A percentile compares a stretch with the other conserved stretches of the same genome.
These are phyloP conservation scores for Oemleria cerasiformis DNA, from an alignment of 306 rosid genomes.

Conservation along the genomic window DNA sequence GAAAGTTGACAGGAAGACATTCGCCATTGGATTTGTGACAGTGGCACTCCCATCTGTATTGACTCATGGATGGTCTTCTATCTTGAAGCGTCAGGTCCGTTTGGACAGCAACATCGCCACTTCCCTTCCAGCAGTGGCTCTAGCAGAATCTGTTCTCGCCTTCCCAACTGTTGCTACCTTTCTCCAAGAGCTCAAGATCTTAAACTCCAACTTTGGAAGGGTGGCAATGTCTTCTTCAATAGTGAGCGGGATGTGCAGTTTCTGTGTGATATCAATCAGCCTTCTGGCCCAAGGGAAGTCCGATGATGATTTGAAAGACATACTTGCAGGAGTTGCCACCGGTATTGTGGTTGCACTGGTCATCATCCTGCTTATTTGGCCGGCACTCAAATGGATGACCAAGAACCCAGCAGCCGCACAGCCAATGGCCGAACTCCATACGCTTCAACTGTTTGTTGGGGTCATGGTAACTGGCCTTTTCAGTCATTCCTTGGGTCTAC, in stretches of 20 bases:
- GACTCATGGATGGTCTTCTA: neutral
- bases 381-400: constrained; percentile 22
- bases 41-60: constrained; percentile 14
- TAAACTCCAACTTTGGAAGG: constrained; percentile 35
- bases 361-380: constrained; percentile 21
- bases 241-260: constrained; percentile 3
- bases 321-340: neutral
- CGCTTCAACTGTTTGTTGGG: constrained; percentile 11
- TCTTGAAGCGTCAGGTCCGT: neutral
- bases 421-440: constrained; percentile 19
- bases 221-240: constrained; percentile 28
- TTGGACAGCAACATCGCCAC: neutral
- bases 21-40: constrained; percentile 21
- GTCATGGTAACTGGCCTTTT: constrained; percentile 28
- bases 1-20: constrained; percentile 21
- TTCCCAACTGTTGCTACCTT: constrained; percentile 25
- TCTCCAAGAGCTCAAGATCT: constrained; percentile 31
- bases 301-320: neutral
- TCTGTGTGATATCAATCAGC: neutral
- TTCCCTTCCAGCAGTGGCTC: constrained; percentile 1
- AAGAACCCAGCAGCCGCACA: constrained; percentile 9
- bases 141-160: constrained; percentile 16
- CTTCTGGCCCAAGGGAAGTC: neutral
- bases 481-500: constrained; percentile 24
- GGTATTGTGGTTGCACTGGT: neutral